Base-by-base conservation (phyloP, 139 green algal species). In the Pycnococcus provasolii region DNA sequence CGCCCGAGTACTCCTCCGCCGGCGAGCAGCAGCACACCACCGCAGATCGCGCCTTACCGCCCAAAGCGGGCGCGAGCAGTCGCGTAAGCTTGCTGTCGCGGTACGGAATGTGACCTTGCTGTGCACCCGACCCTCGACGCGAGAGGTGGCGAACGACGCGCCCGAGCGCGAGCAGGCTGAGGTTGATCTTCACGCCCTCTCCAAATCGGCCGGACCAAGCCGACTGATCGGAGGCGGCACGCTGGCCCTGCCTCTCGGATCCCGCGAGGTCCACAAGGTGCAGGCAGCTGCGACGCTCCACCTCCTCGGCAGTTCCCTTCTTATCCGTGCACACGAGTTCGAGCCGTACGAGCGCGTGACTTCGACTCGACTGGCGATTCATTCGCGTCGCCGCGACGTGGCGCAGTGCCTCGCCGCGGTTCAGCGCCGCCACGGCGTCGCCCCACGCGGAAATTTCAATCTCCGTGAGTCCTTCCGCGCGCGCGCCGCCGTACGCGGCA, bases 151-250 rank as follows among this genome's bases (percentile, higher is more conserved):
- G 26, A 9, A 81, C 72, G 63, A 61, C 45, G 13, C 58, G 54
- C 2, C 55, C 42, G 37, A 77, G 63, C 5, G 71, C 45, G 13
- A 71, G 59, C 57, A 77, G 53, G 6, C 26, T 60, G 26, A 68
- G 15, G 63, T 77, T 77, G 71, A 77, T 77, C 54, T 68, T 77
- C 5, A 43, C 58, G 15, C 66, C 11, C 66, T 73, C 66, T 52
- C 86, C 89, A 53, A 98, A 82, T 48, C 90, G 89, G 52, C 89
- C 86, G 9, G 41, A n/a, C 7, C 53, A n/a, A 52, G 11, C 46
- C 67, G 40, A 37, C 55, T 26, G 26, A 26, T 91, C 92, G 40
- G 74, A 67, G 3, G 87, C 79, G 13, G 82, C 68, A 55, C 79
- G 77, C 40, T 81, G 64, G 78, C 82, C 62, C 78, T 92, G 72